Evolutionary conservation across 495 filamentous ascomycete species (phyloP), one percentile per base, ranked within the genome.

Genomic region (Chlorociboria aeruginascens): DNA sequence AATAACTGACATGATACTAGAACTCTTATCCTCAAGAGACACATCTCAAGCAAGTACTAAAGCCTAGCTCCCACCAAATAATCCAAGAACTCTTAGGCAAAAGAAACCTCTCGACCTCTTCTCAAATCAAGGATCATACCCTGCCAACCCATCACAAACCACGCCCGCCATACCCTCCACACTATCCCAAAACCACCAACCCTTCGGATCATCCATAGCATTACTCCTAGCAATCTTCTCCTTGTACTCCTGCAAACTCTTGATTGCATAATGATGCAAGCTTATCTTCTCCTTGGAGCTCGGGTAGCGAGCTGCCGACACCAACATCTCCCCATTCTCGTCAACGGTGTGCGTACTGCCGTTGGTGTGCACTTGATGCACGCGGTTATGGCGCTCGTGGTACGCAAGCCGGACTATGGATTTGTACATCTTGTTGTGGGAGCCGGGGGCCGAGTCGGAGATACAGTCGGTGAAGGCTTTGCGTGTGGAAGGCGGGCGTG

Each of bases 241-340:
- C 31, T 52, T 50, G 45, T 45, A 56, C 29, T 56, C 45, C 28
- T 49, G 40, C 31, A 28, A 14, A 38, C 54, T 56, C 46, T 50
- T 56, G 7, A 47, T n/a, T 14, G 36, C 42, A 35, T 56, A 56
- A 31, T 53, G 54, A 49, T 56, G 54, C 20, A 56, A 33, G 2
- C 12, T 36, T 11, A 53, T 39, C 32, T 43, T n/a, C 13, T 56
- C 32, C 25, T 46, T 45, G 1, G 45, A 46, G 17, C 45, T 43
- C 10, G 54, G 54, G 3, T 29, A 29, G 6, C 54, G 25, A 12
- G 25, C 39, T 16, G 49, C 49, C 12, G 13, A 7, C 3, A 8
- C 38, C 6, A 35, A 25, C 13, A 36, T 25, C 30, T 51, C 48
- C 4, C 54, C 49, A 16, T 52, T 12, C 44, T 56, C 54, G 0